These are phyloP conservation scores for Colletotrichum agaves DNA, from an alignment of 2,329 filamentous ascomycete genomes.

Conservation along the genomic window DNA sequence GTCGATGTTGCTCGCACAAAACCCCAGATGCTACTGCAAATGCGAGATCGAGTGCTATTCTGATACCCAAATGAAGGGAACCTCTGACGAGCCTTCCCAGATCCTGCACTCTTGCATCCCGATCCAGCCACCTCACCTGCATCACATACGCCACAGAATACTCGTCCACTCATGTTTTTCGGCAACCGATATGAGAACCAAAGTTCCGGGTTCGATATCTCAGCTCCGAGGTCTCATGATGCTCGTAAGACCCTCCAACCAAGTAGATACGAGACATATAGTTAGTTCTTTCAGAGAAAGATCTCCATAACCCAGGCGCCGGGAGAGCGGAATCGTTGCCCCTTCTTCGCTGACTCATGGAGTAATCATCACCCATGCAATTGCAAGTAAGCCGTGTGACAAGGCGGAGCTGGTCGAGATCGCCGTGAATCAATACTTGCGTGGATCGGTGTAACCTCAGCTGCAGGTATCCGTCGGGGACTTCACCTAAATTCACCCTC, in stretches of 20 bases:
- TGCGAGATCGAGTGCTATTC: constrained; percentile 2
- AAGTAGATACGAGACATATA: background rate
- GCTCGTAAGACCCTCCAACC: constrained; percentile 10
- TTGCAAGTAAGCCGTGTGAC: background rate
- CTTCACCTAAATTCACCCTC: constrained; percentile 4
- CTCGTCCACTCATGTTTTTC: background rate
- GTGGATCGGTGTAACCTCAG: constrained; percentile 18
- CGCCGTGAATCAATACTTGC: constrained; percentile 26
- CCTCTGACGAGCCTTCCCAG: constrained; percentile 3
- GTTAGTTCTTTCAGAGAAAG: background rate
- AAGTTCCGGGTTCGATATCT: background rate
- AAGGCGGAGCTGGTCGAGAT: constrained; percentile 3
- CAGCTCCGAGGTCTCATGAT: constrained; percentile 2
- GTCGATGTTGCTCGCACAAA: background rate
- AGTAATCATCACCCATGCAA: constrained; percentile 11
- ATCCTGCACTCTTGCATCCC: constrained; percentile 34
- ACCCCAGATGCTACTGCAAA: background rate
- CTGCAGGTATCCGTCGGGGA: constrained; percentile 17
- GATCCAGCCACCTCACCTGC: constrained; percentile 26
- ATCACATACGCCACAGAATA: background rate
- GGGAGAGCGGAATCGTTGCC: constrained; percentile 4
- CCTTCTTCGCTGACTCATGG: constrained; percentile 16
- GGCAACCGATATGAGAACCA: background rate
- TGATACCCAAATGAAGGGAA: background rate
- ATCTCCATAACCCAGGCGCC: constrained; percentile 19